phyloP scores from a whole-genome alignment of 2,329 filamentous ascomycete species.

The Fusarium sp. region DNA sequence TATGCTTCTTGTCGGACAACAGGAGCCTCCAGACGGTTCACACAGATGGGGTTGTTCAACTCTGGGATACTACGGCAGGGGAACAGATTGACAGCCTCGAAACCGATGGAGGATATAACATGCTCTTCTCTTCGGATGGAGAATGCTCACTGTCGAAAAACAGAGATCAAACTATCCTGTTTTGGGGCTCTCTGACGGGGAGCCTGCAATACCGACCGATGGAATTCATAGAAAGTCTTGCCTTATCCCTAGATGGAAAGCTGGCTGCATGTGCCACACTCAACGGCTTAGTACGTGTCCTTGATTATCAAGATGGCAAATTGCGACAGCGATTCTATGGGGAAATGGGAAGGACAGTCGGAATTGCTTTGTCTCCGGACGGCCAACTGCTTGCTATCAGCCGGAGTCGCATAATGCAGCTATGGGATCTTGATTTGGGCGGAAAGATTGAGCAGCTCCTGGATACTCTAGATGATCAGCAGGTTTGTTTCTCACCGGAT shows the following conservation, averaged over 20 bases:
- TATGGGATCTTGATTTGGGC: neutral
- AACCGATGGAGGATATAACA: rapidly evolving
- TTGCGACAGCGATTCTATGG: neutral
- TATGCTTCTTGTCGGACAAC: neutral
- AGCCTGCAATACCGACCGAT: no score
- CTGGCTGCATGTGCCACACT: no score
- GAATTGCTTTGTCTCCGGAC: no score
- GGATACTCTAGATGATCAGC: no score
- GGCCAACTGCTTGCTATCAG: no score
- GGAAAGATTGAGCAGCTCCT: neutral
- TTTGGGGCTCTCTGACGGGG: neutral
- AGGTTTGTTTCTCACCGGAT: neutral
- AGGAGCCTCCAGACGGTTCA: neutral
- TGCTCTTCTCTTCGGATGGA: neutral
- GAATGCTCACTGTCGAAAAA: neutral
- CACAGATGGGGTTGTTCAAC: neutral
- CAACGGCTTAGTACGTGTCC: neutral
- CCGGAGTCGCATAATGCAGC: neutral
- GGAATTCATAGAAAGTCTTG: no score
- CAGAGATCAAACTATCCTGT: no score
- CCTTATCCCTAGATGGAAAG: neutral
- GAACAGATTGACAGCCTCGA: neutral
- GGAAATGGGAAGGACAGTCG: no score
- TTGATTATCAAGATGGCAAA: neutral
- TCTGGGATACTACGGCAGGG: neutral